A percentile compares a stretch with the other conserved stretches of the same genome.
phyloP scores from a whole-genome alignment of 176 grass and related monocot species.

The Hordeum vulgare region DNA sequence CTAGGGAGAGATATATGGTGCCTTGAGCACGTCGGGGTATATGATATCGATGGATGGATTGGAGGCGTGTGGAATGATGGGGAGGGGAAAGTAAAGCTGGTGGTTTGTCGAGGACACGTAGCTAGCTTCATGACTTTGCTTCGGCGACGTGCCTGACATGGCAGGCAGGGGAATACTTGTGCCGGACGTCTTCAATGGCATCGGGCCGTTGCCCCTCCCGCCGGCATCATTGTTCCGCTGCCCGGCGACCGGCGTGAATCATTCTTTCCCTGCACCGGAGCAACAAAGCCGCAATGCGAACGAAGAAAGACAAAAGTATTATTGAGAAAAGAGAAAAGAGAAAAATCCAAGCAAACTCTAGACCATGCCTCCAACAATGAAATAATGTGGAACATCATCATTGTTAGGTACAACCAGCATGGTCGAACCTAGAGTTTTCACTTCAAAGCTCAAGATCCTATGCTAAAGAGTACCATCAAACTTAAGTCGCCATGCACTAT shows the following conservation, averaged over 20 bases:
- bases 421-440: too few relatives aligned
- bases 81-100: not conserved
- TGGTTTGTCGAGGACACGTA: slow-evolving; percentile 14
- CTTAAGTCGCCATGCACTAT: too few relatives aligned
- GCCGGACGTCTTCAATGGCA: slow-evolving; percentile 19
- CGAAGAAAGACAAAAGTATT: too few relatives aligned
- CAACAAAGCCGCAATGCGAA: too few relatives aligned
- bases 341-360: too few relatives aligned
- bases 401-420: too few relatives aligned
- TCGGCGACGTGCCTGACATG: slow-evolving; percentile 50
- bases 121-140: not conserved
- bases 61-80: slow-evolving; percentile 24
- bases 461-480: too few relatives aligned
- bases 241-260: slow-evolving; percentile 21
- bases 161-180: slow-evolving; percentile 29
- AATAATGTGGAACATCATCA: too few relatives aligned
- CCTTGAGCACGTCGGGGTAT: not conserved
- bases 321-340: too few relatives aligned
- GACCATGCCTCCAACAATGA: too few relatives aligned
- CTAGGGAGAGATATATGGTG: slow-evolving; percentile 7
- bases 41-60: not conserved
- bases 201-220: not conserved
- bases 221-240: not conserved
- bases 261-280: not conserved
- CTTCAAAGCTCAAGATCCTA: too few relatives aligned